Conservation (phyloP, 805 yeast species). For the Candida awuae region DNA sequence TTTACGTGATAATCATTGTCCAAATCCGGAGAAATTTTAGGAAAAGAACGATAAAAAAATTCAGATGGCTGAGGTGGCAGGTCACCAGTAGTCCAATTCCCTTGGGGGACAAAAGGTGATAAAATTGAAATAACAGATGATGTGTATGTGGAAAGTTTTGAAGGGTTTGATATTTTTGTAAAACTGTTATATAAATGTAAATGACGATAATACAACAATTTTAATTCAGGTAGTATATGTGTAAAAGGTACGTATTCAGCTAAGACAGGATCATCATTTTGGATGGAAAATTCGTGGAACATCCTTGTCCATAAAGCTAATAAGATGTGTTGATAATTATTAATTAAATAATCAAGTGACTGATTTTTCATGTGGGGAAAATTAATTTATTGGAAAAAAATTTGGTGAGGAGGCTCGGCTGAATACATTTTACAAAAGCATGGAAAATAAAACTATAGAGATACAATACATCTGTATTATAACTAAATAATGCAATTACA, state of each 20-base stretch:
- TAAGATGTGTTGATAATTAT: background rate
- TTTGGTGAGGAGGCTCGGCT: too few relatives aligned
- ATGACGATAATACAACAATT: background rate
- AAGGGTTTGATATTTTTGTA: background rate
- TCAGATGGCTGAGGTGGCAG: slow-evolving; percentile 9
- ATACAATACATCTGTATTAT: too few relatives aligned
- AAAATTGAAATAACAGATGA: slow-evolving; percentile 2
- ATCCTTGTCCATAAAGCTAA: background rate
- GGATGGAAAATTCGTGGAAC: slow-evolving; percentile 10
- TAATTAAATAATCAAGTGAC: too few relatives aligned
- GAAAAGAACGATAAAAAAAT: slow-evolving; percentile 9
- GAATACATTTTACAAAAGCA: too few relatives aligned
- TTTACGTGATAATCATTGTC: slow-evolving; percentile 10
- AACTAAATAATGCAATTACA: background rate
- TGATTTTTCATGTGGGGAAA: too few relatives aligned
- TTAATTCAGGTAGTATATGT: background rate
- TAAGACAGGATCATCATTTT: slow-evolving; percentile 8
- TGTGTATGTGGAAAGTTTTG: background rate
- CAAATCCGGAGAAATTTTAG: slow-evolving; percentile 8
- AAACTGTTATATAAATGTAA: slow-evolving; percentile 2
- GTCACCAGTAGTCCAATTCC: slow-evolving; percentile 9
- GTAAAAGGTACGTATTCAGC: background rate
- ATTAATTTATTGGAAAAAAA: too few relatives aligned
- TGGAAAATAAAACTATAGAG: too few relatives aligned
- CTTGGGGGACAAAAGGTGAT: slow-evolving; percentile 9